A percentile compares a stretch with the other conserved stretches of the same genome.
These are phyloP conservation scores for Fusarium proliferatum DNA, from an alignment of 2,329 filamentous ascomycete species.

Conservation along the genomic window DNA sequence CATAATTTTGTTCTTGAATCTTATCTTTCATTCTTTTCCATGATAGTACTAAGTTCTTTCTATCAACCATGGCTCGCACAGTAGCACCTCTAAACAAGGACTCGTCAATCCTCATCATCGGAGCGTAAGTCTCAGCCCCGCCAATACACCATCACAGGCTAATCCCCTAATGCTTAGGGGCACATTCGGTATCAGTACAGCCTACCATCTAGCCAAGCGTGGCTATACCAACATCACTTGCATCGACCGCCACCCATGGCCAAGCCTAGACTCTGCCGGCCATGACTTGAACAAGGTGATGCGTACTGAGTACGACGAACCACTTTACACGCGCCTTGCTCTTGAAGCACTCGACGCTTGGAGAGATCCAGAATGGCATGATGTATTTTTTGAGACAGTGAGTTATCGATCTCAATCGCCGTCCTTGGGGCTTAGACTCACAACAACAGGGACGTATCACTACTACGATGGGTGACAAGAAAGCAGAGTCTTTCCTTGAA, in stretches of 20 bases:
- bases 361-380: conserved; percentile 2
- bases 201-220: conserved; percentile 12
- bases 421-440: not conserved
- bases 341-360: not conserved
- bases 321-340: not conserved
- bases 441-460: not conserved
- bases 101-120: conserved; percentile 8
- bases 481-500: not conserved
- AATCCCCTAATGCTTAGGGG: not conserved
- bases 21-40: not conserved
- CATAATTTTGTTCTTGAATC: rapidly evolving
- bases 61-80: not conserved
- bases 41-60: too few species aligned
- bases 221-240: conserved; percentile 32
- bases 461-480: not conserved
- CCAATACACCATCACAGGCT: not conserved
- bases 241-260: conserved; percentile 34
- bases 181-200: conserved; percentile 12
- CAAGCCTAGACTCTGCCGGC: conserved; percentile 32
- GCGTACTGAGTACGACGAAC: conserved; percentile 17
- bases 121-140: not conserved
- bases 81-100: not conserved
- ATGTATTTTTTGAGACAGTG: not conserved
- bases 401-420: rapidly evolving
- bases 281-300: conserved; percentile 36